phyloP scores from a whole-genome alignment of 192 early-diverging fungal species.

The Mortierella alpina region DNA sequence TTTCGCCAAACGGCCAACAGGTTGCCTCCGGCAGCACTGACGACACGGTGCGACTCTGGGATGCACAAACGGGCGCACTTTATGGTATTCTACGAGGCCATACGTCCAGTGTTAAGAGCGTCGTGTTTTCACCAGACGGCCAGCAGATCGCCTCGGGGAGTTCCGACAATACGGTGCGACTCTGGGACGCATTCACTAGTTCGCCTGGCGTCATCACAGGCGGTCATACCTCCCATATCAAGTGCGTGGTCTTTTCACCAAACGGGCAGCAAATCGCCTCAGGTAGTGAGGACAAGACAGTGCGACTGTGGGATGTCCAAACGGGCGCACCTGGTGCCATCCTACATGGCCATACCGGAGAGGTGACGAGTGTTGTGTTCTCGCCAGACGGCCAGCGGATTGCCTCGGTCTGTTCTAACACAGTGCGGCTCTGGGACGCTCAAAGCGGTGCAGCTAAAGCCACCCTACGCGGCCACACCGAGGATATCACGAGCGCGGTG shows the following conservation, averaged over 20 bases:
- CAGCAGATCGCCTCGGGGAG: not conserved
- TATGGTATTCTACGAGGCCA: not conserved
- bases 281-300: not conserved
- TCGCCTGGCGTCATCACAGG: not conserved
- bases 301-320: not conserved
- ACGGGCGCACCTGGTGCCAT: not conserved
- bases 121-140: not conserved
- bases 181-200: not conserved
- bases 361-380: not conserved
- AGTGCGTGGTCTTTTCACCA: not conserved
- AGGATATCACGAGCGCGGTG: not conserved
- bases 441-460: not conserved
- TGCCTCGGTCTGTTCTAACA: not conserved
- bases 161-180: not conserved
- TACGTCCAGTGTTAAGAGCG: not conserved
- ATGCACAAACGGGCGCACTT: no score
- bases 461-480: no score
- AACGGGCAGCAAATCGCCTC: not conserved
- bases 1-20: no score
- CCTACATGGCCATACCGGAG: not conserved
- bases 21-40: no score
- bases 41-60: no score
- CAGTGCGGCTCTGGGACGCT: not conserved
- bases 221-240: not conserved
- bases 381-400: not conserved